Evolutionary conservation across 2,329 filamentous ascomycete species (phyloP).

Genomic region (Talaromyces piceae): DNA sequence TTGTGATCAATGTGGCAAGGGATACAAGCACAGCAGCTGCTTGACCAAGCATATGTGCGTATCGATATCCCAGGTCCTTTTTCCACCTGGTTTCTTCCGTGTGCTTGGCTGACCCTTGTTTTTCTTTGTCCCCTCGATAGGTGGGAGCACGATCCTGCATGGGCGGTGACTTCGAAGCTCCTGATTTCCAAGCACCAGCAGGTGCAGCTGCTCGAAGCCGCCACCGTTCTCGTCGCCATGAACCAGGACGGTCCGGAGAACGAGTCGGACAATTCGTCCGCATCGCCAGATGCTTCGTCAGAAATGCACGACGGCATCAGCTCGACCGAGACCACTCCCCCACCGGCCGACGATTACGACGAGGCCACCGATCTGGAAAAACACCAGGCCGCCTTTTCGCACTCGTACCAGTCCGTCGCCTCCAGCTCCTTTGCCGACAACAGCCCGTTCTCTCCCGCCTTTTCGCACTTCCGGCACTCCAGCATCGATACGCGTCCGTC

Average conservation of each 20-base stretch:
- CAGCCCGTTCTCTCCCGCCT: conserved; percentile 42
- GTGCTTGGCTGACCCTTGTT: conserved; percentile 15
- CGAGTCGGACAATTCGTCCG: conserved; percentile 73
- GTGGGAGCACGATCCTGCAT: conserved; percentile 99
- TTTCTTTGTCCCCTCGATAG: conserved; percentile 45
- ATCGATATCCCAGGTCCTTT: conserved; percentile 35
- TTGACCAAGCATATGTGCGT: conserved; percentile 99
- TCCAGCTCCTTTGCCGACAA: conserved; percentile 51
- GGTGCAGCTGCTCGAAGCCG: conserved; percentile 92
- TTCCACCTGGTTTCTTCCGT: conserved; percentile 17
- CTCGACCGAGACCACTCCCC: conserved; percentile 88
- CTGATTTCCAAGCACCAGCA: conserved; percentile 99
- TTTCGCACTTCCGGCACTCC: conserved; percentile 59
- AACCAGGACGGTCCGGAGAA: conserved; percentile 58
- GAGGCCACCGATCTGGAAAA: conserved; percentile 42
- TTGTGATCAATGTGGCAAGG: conserved; percentile 97
- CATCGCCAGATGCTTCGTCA: conserved; percentile 75
- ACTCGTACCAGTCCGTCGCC: conserved; percentile 70
- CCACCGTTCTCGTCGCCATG: conserved; percentile 93
- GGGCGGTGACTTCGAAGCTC: conserved; percentile 93
- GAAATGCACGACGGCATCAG: conserved; percentile 66
- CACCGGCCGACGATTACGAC: conserved; percentile 56
- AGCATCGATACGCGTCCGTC: conserved; percentile 70
- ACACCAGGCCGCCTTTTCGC: conserved; percentile 51
- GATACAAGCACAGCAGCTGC: conserved; percentile 99